A percentile compares a stretch with the other conserved stretches of the same genome.
Conservation (phyloP, 352 stramenopile species). For the Thraustochytrium aureum region DNA sequence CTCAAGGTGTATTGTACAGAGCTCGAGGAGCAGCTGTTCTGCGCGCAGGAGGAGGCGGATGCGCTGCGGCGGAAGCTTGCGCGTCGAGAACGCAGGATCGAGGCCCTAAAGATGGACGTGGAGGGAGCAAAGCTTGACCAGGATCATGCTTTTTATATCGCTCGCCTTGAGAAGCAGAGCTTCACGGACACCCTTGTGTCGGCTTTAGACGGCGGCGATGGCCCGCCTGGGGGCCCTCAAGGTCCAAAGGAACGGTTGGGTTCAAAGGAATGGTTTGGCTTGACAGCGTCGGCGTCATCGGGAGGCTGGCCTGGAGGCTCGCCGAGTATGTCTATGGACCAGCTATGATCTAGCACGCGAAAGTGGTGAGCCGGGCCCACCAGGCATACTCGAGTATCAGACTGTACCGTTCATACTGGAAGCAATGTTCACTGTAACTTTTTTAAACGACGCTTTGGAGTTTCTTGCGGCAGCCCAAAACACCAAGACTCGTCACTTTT, state of each 20-base stretch:
- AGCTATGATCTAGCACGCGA: background rate
- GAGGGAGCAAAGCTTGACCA: constrained; percentile 2
- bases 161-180: constrained; percentile 23
- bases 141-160: constrained; percentile 14
- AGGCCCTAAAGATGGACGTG: constrained; percentile 1
- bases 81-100: background rate
- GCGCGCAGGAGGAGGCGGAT: background rate
- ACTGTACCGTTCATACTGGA: too few species aligned
- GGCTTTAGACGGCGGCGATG: background rate
- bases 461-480: background rate
- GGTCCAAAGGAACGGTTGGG: background rate
- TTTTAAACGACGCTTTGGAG: too few species aligned
- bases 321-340: background rate
- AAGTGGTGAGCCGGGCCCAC: background rate
- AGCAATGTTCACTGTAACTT: too few species aligned
- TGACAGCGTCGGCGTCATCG: background rate
- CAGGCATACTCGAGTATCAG: too few species aligned
- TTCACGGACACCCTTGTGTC: constrained; percentile 30
- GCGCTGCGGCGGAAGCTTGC: background rate
- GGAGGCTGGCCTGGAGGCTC: background rate
- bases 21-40: constrained; percentile 19
- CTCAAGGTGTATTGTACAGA: constrained; percentile 14
- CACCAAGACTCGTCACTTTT: background rate
- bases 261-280: too few species aligned
- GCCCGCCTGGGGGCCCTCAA: background rate